A percentile compares a stretch with the other conserved stretches of the same genome.
phyloP scores from a whole-genome alignment of 768 basidiomycete genomes.

The Daedaleopsis sinensis region DNA sequence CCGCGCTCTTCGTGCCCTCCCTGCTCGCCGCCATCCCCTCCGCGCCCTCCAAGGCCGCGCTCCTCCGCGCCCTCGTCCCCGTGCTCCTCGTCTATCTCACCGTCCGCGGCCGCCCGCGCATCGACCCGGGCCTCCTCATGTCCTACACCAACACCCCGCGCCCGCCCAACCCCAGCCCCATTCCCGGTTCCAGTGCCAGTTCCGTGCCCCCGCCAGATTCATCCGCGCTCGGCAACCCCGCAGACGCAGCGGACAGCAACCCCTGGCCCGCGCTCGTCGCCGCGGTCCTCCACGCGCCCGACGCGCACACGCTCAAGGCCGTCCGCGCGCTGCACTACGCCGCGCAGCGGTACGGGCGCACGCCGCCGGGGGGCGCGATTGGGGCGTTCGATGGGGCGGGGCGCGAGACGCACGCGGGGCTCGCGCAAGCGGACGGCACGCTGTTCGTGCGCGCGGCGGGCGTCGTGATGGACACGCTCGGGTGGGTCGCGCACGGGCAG shows the following conservation, averaged over 20 bases:
- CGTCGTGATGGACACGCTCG: slow-evolving; percentile 54
- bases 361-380: slow-evolving; percentile 40
- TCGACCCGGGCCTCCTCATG: slow-evolving; percentile 52
- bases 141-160: slow-evolving; percentile 44
- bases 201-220: slow-evolving; percentile 17
- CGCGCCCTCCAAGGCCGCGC: slow-evolving; percentile 42
- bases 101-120: slow-evolving; percentile 56
- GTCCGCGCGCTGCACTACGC: slow-evolving; percentile 52
- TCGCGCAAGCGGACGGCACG: slow-evolving; percentile 52
- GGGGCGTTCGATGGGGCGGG: slow-evolving; percentile 46
- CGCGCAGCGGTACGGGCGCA: slow-evolving; percentile 49
- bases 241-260: slow-evolving; percentile 42
- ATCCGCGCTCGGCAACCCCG: slow-evolving; percentile 39
- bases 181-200: neutral
- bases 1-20: slow-evolving; percentile 51
- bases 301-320: slow-evolving; percentile 43
- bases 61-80: slow-evolving; percentile 49
- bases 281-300: slow-evolving; percentile 50
- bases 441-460: slow-evolving; percentile 62
- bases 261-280: slow-evolving; percentile 55
- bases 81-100: slow-evolving; percentile 39
- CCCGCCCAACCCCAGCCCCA: slow-evolving; percentile 33
- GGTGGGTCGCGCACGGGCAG: slow-evolving; percentile 59
- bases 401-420: slow-evolving; percentile 50
- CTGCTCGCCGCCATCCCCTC: slow-evolving; percentile 37